Conservation (phyloP, 805 yeast genomes). For the Ogataea dorogensis region DNA sequence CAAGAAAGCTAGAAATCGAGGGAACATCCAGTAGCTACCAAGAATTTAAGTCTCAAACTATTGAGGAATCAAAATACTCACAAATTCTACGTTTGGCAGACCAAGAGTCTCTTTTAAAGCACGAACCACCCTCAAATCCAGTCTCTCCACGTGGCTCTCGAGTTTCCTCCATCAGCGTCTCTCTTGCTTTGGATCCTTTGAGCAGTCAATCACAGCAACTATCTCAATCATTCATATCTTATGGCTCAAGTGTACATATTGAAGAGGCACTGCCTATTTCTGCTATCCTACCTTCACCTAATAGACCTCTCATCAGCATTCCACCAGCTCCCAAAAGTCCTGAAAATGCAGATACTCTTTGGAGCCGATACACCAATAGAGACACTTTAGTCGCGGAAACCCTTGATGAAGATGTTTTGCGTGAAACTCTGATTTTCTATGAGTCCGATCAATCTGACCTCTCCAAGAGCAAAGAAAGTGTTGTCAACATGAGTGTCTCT, state of each 20-base stretch:
- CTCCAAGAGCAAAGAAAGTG: too few species aligned
- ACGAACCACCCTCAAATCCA: not conserved
- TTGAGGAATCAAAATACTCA: slow-evolving; percentile 10
- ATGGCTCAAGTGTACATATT: slow-evolving; percentile 2
- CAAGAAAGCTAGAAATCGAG: slow-evolving; percentile 1
- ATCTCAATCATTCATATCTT: slow-evolving; percentile 1
- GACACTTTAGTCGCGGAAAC: not conserved
- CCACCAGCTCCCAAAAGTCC: not conserved
- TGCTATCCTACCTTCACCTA: not conserved
- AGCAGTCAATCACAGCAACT: not conserved
- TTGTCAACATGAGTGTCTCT: too few species aligned
- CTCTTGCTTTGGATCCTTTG: not conserved
- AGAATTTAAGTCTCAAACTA: slow-evolving; percentile 3
- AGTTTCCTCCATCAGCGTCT: not conserved
- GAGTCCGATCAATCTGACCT: too few species aligned
- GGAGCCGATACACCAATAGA: not conserved
- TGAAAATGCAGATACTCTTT: not conserved
- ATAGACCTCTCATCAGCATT: not conserved
- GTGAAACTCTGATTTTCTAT: too few species aligned
- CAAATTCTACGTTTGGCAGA: slow-evolving; percentile 9
- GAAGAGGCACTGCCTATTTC: slow-evolving; percentile 4
- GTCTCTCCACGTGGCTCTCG: too few species aligned
- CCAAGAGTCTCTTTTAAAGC: not conserved
- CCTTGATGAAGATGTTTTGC: not conserved
- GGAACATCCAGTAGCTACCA: slow-evolving; percentile 5